Percentiles rank a stretch among this genome's conserved stretches.
phyloP scores from a whole-genome alignment of 2,329 filamentous ascomycete genomes.

The Dactylellina haptotyla region DNA sequence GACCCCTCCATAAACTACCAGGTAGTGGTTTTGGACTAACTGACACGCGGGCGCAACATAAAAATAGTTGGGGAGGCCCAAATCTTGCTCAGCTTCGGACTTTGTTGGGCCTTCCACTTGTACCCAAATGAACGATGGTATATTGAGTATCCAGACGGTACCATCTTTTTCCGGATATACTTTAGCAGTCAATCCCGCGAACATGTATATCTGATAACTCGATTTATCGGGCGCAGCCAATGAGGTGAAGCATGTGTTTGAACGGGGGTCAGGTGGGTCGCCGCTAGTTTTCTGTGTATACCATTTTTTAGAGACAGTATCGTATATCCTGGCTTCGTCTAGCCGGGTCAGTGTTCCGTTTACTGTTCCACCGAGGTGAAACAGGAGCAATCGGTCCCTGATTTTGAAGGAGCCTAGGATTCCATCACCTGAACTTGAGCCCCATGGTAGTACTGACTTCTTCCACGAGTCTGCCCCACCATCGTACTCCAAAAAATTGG shows the following conservation, averaged over 20 bases:
- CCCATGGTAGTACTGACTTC: conserved; percentile 17
- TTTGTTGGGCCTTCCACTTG: background rate
- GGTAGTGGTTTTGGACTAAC: background rate
- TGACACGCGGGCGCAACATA: conserved; percentile 17
- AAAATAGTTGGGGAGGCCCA: too few species aligned
- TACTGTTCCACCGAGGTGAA: conserved; percentile 9
- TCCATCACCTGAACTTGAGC: conserved; percentile 13
- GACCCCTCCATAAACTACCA: conserved; percentile 18
- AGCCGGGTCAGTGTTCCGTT: background rate
- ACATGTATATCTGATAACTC: conserved; percentile 29
- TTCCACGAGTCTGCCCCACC: background rate
- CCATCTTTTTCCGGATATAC: background rate
- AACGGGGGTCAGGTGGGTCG: conserved; percentile 1
- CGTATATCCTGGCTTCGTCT: conserved; percentile 7
- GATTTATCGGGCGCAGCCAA: conserved; percentile 17
- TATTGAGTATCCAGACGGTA: conserved; percentile 20
- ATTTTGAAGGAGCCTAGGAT: conserved; percentile 10
- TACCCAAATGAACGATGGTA: conserved; percentile 23
- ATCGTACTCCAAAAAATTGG: conserved; percentile 6
- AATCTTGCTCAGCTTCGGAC: background rate
- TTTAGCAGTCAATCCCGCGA: background rate
- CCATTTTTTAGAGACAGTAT: conserved; percentile 8
- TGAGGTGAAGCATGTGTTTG: background rate
- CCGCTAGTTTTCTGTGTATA: conserved; percentile 13
- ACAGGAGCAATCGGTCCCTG: conserved; percentile 3